Evolutionary conservation across 768 basidiomycete genomes (phyloP).

Genomic region (Lanmaoa rubissima): DNA sequence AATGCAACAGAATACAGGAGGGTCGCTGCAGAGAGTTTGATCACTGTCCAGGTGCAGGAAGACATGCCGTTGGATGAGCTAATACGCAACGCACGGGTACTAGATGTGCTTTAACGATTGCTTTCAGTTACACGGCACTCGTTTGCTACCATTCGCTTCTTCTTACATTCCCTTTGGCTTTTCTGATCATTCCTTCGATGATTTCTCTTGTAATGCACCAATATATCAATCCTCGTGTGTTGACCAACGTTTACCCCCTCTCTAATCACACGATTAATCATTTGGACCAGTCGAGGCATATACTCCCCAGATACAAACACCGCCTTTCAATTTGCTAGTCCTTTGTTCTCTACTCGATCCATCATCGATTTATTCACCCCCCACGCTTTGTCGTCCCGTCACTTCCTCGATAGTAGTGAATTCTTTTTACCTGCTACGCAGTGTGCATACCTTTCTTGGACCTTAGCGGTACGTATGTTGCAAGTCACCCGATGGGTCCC

Average conservation of each 20-base stretch:
- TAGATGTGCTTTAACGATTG: too few species aligned
- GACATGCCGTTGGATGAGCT: too few species aligned
- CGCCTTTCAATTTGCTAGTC: neutral
- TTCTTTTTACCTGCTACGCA: neutral
- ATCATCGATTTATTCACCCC: neutral
- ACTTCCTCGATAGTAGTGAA: neutral
- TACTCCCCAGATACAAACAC: slow-evolving; percentile 16
- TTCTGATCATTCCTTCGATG: too few species aligned
- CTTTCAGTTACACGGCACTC: too few species aligned
- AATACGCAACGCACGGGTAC: too few species aligned
- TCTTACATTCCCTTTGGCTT: too few species aligned
- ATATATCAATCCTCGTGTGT: slow-evolving; percentile 12
- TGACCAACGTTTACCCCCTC: neutral
- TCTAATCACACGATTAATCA: slow-evolving; percentile 13
- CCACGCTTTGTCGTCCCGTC: neutral
- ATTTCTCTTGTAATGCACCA: too few species aligned
- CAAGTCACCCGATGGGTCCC: slow-evolving; percentile 1
- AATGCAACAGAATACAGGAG: too few species aligned
- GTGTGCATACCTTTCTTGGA: neutral
- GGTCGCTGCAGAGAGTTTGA: too few species aligned
- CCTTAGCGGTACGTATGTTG: slow-evolving; percentile 7
- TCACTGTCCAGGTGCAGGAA: too few species aligned
- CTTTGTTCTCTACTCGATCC: neutral
- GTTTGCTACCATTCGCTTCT: too few species aligned
- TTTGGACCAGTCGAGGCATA: slow-evolving; percentile 12